Evolutionary conservation across 1,284 basidiomycete species (phyloP), one percentile per base, ranked within the genome.

Genomic region (Papiliotrema fonsecae): DNA sequence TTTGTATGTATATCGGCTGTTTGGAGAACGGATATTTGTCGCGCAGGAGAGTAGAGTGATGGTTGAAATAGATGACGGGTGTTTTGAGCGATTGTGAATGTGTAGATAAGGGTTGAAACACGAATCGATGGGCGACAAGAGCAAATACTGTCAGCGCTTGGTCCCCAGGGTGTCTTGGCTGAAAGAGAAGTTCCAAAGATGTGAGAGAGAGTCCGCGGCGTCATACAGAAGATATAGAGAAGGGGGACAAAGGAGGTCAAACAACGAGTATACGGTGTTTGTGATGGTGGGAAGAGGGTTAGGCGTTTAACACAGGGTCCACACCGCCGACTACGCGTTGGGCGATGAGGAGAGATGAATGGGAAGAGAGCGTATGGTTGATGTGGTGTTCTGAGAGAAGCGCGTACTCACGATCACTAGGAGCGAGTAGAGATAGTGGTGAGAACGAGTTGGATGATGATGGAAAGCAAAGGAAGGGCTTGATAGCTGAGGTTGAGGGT

Each of bases 21-120:
- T n/a, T n/a, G n/a, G n/a, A n/a, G n/a, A n/a, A n/a, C n/a, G n/a
- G n/a, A n/a, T n/a, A n/a, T n/a, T n/a, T n/a, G n/a, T n/a, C n/a
- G n/a, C n/a, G n/a, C n/a, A n/a, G n/a, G n/a, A n/a, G n/a, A n/a
- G n/a, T n/a, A n/a, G n/a, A n/a, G n/a, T n/a, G n/a, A n/a, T n/a
- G n/a, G n/a, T n/a, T n/a, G n/a, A n/a, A n/a, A n/a, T n/a, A n/a
- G n/a, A n/a, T 19, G 35, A 36, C 35, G 35, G 16, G 35, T 36
- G n/a, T n/a, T n/a, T n/a, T n/a, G n/a, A n/a, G n/a, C n/a, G n/a
- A n/a, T n/a, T n/a, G n/a, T n/a, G n/a, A n/a, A n/a, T n/a, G n/a
- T n/a, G 47, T n/a, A 32, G 41, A 49, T 32, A 46, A 37, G 38
- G n/a, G 47, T 49, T 10, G 34, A n/a, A 49, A 19, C n/a, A 31